phyloP scores from a whole-genome alignment of 305 asterid genomes.

The Fraxinus greggii region DNA sequence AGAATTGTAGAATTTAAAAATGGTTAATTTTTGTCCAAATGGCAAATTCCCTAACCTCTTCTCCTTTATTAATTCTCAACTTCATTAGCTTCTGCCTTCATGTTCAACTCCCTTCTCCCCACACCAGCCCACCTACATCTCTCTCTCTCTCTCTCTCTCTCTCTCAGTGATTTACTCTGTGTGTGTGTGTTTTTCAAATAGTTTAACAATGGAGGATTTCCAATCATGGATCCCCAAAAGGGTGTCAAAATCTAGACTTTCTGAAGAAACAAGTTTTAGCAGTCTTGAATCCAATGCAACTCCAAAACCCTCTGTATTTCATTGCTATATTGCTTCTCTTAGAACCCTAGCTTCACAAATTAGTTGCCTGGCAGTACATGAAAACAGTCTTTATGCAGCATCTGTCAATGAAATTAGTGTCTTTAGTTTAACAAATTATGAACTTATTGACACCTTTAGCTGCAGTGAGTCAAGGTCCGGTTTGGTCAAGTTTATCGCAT shows the following conservation, averaged over 20 bases:
- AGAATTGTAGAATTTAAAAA: constrained; percentile 13
- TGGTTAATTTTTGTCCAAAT: constrained; percentile 22
- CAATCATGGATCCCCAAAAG: constrained; percentile 33
- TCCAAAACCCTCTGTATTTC: constrained; percentile 13
- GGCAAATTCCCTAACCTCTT: constrained; percentile 23
- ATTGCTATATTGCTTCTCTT: constrained; percentile 30
- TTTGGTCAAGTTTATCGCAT: constrained; percentile 48
- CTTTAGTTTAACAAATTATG: constrained; percentile 27
- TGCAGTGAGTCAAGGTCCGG: constrained; percentile 40
- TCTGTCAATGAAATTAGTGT: constrained; percentile 40
- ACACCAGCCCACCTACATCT: neutral
- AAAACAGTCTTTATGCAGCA: constrained; percentile 46
- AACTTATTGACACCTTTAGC: constrained; percentile 36
- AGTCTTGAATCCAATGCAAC: constrained; percentile 30
- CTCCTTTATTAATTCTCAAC: constrained; percentile 28
- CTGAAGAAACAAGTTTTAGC: constrained; percentile 42
- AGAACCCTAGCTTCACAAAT: constrained; percentile 42
- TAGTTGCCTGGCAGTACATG: constrained; percentile 51
- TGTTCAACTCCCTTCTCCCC: constrained; percentile 4
- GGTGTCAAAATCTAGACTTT: constrained; percentile 28
- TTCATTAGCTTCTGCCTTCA: constrained; percentile 8
- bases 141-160: neutral
- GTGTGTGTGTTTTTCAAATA: neutral
- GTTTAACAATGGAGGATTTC: constrained; percentile 41
- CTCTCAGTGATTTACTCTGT: neutral